A percentile compares a stretch with the other conserved stretches of the same genome.
Evolutionary conservation across 2,329 filamentous ascomycete species (phyloP).

Genomic region (Neophaeococcomyces mojaviensis): DNA sequence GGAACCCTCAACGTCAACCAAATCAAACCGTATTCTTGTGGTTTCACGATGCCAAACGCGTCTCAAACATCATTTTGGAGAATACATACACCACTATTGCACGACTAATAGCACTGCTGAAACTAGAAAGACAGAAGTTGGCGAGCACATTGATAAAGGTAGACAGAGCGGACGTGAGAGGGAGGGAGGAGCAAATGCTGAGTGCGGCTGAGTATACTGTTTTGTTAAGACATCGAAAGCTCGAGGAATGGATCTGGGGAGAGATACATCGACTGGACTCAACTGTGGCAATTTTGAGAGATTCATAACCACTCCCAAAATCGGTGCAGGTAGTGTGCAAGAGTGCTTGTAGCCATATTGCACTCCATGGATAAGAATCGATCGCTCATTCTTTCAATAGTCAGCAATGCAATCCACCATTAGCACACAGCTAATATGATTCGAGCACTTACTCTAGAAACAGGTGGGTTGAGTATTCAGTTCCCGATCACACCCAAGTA

Average conservation of each 20-base stretch:
- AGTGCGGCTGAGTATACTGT: slow-evolving; percentile 64
- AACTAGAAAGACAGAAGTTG: slow-evolving; percentile 65
- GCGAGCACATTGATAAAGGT: slow-evolving; percentile 70
- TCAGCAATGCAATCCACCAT: too few relatives aligned
- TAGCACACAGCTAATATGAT: too few relatives aligned
- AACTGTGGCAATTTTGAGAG: slow-evolving; percentile 71
- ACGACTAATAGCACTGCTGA: slow-evolving; percentile 70
- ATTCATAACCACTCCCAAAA: slow-evolving; percentile 49
- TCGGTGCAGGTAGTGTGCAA: background rate
- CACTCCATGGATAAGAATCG: too few relatives aligned
- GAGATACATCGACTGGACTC: slow-evolving; percentile 79
- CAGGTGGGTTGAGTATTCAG: too few relatives aligned
- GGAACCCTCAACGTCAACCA: slow-evolving; percentile 72
- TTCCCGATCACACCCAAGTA: too few relatives aligned
- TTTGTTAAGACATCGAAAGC: slow-evolving; percentile 55
- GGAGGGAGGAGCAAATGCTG: slow-evolving; percentile 73
- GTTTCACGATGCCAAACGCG: slow-evolving; percentile 75
- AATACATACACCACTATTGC: slow-evolving; percentile 86
- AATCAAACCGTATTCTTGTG: slow-evolving; percentile 84
- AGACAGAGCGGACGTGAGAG: slow-evolving; percentile 77
- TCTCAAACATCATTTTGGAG: slow-evolving; percentile 63
- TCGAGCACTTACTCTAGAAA: too few relatives aligned
- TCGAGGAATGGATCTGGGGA: slow-evolving; percentile 63
- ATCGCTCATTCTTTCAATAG: too few relatives aligned
- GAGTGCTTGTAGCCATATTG: too few relatives aligned